Evolutionary conservation across 306 rosid species (phyloP), one percentile per base, ranked within the genome.

Genomic region (Corylus americana): DNA sequence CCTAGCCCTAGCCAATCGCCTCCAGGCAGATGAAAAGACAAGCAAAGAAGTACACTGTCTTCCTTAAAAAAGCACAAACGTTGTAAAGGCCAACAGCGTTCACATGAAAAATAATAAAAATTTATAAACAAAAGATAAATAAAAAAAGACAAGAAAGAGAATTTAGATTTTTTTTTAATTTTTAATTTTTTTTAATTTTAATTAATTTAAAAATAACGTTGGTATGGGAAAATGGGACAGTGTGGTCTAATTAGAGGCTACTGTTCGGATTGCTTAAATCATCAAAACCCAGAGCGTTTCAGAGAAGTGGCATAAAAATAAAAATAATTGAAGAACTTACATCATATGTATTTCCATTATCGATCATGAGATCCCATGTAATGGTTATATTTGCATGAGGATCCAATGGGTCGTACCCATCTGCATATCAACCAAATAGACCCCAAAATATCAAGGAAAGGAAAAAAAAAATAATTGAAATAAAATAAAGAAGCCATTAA

Each of bases 391-490:
- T 93, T 39, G 87, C 95, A 59, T 50, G 22, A 55, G 97, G 98
- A 87, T 93, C 97, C 83, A 89, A 72, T 11, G 88, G 42, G 77
- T 93, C 95, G 80, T 70, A 93, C 74, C 87, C 98, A 89, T 85
- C 98, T 93, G 91, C 86, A 85, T 59, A 78, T 70, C 82, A 84
- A 66, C 63, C 53, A 51, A 71, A 70, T 25, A 16, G 55, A 31
- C 45, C 59, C 53, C 7, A 47, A 77, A 61, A 42, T 7, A 51
- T 71, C 16, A 22, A 58, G 2, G 7, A 53, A 7, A 50, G 9
- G 4, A 3, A 35, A 3, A 48, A 37, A n/a, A 11, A 37, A 1
- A 1, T 17, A 67, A 8, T 18, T 18, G 25, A 42, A 42, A 42
- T 5, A 42, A 42, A 35, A 63, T 1, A 35, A 63, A 63, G 22